Evolutionary conservation across 2,329 filamentous ascomycete genomes (phyloP).

Genomic region (Neophaeococcomyces mojaviensis): DNA sequence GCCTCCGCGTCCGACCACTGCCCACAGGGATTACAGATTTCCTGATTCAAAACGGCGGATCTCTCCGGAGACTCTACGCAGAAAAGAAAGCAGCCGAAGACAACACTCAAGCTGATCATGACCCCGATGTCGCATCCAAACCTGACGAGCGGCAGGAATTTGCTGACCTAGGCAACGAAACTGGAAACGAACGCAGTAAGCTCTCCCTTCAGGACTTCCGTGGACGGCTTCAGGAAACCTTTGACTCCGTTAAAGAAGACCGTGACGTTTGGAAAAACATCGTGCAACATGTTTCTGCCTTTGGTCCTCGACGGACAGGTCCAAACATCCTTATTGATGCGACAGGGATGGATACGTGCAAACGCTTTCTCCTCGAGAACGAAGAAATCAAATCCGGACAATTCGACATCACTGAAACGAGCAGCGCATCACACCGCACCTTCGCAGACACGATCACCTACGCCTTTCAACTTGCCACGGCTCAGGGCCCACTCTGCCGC

Average conservation of each 20-base stretch:
- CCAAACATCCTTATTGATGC: slow-evolving; percentile 85
- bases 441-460: slow-evolving; percentile 87
- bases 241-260: slow-evolving; percentile 65
- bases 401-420: slow-evolving; percentile 20
- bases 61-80: slow-evolving; percentile 71
- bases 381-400: slow-evolving; percentile 19
- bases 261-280: slow-evolving; percentile 69
- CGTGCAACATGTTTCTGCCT: slow-evolving; percentile 76
- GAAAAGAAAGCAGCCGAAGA: slow-evolving; percentile 52
- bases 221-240: slow-evolving; percentile 58
- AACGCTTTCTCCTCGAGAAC: slow-evolving; percentile 50
- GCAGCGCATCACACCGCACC: slow-evolving; percentile 51
- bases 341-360: slow-evolving; percentile 63
- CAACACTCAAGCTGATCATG: slow-evolving; percentile 31
- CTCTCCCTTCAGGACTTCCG: slow-evolving; percentile 72
- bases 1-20: slow-evolving; percentile 69
- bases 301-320: slow-evolving; percentile 76
- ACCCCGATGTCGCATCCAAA: slow-evolving; percentile 24
- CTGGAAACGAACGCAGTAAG: slow-evolving; percentile 52
- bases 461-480: slow-evolving; percentile 85
- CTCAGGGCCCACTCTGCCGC: slow-evolving; percentile 81
- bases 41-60: slow-evolving; percentile 67
- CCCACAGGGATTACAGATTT: slow-evolving; percentile 76
- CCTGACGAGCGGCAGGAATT: slow-evolving; percentile 13
- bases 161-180: slow-evolving; percentile 35